These are phyloP conservation scores for Calvatia gigantea DNA, from an alignment of 768 basidiomycete genomes.

Conservation along the genomic window DNA sequence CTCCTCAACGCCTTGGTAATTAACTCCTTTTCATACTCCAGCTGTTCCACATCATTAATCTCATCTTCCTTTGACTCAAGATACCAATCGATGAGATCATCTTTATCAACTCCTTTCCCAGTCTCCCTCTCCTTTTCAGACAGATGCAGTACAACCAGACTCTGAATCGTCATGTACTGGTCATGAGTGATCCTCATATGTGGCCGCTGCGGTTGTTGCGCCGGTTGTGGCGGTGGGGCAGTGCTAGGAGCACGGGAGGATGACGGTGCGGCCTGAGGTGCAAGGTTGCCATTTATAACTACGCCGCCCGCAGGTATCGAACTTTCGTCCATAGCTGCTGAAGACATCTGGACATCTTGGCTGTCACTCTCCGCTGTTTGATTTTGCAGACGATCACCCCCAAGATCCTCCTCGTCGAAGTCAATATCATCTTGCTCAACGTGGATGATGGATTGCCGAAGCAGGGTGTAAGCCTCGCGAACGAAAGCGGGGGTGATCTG, in stretches of 20 bases:
- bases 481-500: conserved; percentile 94
- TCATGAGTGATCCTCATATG: conserved; percentile 96
- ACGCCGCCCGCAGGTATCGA: conserved; percentile 34
- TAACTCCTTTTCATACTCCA: conserved; percentile 89
- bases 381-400: conserved; percentile 46
- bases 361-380: conserved; percentile 30
- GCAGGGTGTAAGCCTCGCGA: conserved; percentile 89
- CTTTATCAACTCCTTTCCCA: conserved; percentile 76
- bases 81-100: conserved; percentile 97
- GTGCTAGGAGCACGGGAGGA: conserved; percentile 37
- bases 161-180: conserved; percentile 88
- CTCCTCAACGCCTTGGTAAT: conserved; percentile 86
- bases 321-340: conserved; percentile 53
- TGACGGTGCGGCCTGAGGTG: conserved; percentile 24
- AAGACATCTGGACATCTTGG: conserved; percentile 61
- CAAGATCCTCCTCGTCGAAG: conserved; percentile 87
- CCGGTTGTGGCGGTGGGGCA: conserved; percentile 25
- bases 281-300: conserved; percentile 26
- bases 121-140: conserved; percentile 72
- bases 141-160: conserved; percentile 81
- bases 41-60: conserved; percentile 77
- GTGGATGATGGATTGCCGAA: conserved; percentile 97
- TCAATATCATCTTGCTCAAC: conserved; percentile 99
- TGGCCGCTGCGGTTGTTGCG: conserved; percentile 44
- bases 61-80: conserved; percentile 86